These are phyloP conservation scores for Chlamydomonas sp. DNA, from an alignment of 139 green algal genomes.

Conservation along the genomic window DNA sequence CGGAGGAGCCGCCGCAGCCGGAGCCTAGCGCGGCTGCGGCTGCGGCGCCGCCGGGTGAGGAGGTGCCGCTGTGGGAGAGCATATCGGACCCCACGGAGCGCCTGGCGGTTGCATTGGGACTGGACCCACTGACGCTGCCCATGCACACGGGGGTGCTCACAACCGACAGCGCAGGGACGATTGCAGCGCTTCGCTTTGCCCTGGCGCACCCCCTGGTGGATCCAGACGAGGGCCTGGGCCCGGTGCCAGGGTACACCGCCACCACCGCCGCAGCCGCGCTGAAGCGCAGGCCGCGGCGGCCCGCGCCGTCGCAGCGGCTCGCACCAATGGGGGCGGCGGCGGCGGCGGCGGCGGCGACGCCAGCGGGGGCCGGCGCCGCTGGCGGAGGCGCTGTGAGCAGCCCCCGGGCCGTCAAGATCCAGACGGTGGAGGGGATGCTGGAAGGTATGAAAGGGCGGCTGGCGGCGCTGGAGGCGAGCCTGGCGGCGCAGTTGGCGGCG, in stretches of 20 bases:
- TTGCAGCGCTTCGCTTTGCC: slow-evolving; percentile 56
- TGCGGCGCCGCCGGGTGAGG: neutral
- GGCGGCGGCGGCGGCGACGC: neutral
- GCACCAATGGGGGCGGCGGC: neutral
- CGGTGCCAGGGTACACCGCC: slow-evolving; percentile 12
- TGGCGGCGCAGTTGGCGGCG: slow-evolving; percentile 35
- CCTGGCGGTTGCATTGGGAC: slow-evolving; percentile 57
- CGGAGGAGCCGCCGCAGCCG: neutral
- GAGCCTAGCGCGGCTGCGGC: neutral
- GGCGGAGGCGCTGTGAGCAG: neutral
- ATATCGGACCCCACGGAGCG: slow-evolving; percentile 62
- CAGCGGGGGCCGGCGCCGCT: neutral
- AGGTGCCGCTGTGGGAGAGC: slow-evolving; percentile 48
- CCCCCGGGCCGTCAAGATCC: slow-evolving; percentile 8
- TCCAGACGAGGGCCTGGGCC: slow-evolving; percentile 36
- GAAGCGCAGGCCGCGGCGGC: slow-evolving; percentile 38
- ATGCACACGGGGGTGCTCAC: slow-evolving; percentile 55
- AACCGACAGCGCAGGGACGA: slow-evolving; percentile 38
- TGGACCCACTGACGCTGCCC: slow-evolving; percentile 50
- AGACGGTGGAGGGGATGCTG: slow-evolving; percentile 48
- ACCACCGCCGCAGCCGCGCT: slow-evolving; percentile 41
- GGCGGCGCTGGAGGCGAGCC: slow-evolving; percentile 32
- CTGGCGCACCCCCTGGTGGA: slow-evolving; percentile 61
- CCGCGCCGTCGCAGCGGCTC: slow-evolving; percentile 3
- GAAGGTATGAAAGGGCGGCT: slow-evolving; percentile 44